Evolutionary conservation across 352 stramenopile species (phyloP).

Genomic region (Phytopythium vexans): DNA sequence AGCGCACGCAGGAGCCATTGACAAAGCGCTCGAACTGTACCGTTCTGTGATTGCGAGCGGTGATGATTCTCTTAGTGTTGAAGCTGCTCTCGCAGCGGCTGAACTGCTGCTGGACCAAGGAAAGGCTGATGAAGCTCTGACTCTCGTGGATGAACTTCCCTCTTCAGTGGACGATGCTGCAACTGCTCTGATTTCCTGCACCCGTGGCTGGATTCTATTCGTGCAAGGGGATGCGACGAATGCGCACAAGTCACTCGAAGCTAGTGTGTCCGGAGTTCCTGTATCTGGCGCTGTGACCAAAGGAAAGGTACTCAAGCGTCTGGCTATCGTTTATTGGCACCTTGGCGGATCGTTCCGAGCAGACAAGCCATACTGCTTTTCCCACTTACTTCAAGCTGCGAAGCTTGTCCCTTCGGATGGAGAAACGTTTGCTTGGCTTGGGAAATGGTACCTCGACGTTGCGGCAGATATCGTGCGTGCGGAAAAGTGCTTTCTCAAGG

Average conservation of each 20-base stretch:
- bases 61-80: slow-evolving; percentile 17
- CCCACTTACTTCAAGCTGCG: slow-evolving; percentile 58
- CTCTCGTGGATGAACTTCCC: slow-evolving; percentile 23
- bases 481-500: slow-evolving; percentile 86
- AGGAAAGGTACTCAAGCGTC: slow-evolving; percentile 52
- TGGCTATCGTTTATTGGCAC: slow-evolving; percentile 79
- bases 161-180: slow-evolving; percentile 15
- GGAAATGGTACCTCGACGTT: slow-evolving; percentile 73
- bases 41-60: slow-evolving; percentile 17
- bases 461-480: slow-evolving; percentile 58
- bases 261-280: slow-evolving; percentile 25
- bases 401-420: slow-evolving; percentile 67
- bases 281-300: slow-evolving; percentile 10
- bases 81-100: slow-evolving; percentile 34
- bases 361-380: slow-evolving; percentile 67
- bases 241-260: slow-evolving; percentile 36
- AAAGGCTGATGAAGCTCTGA: slow-evolving; percentile 25
- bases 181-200: slow-evolving; percentile 16
- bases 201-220: slow-evolving; percentile 52
- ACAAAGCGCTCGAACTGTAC: slow-evolving; percentile 49
- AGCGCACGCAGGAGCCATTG: slow-evolving; percentile 43
- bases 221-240: slow-evolving; percentile 30
- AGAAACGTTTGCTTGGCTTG: slow-evolving; percentile 70
- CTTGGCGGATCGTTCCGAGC: slow-evolving; percentile 38
- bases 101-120: slow-evolving; percentile 43